A percentile compares a stretch with the other conserved stretches of the same genome.
These are phyloP conservation scores for Scytalidium lignicola DNA, from an alignment of 2,329 filamentous ascomycete species.

Conservation along the genomic window DNA sequence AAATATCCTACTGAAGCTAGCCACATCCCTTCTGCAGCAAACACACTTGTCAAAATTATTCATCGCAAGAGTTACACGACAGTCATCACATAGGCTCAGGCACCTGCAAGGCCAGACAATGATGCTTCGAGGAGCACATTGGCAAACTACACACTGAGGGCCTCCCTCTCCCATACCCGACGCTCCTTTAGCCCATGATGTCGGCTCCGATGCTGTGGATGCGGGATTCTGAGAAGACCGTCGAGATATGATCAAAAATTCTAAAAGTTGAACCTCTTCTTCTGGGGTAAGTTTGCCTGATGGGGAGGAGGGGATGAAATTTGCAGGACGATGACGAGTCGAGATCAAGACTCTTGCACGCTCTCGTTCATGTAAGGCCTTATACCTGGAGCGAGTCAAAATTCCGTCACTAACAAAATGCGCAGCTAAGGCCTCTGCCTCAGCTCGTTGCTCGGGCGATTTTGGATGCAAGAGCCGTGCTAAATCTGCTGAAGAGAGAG, in stretches of 20 bases:
- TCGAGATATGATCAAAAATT: constrained; percentile 49
- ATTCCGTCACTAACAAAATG: constrained; percentile 68
- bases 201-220: constrained; percentile 11
- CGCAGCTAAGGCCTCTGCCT: constrained; percentile 75
- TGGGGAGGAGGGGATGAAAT: constrained; percentile 21
- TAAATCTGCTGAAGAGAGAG: constrained; percentile 63
- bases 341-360: constrained; percentile 62
- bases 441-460: constrained; percentile 70
- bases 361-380: constrained; percentile 61
- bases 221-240: constrained; percentile 16
- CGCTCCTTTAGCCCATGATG: constrained; percentile 65
- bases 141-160: constrained; percentile 90
- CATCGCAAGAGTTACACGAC: constrained; percentile 86
- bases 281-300: constrained; percentile 44
- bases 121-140: constrained; percentile 77
- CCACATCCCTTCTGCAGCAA: constrained; percentile 83
- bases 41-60: constrained; percentile 97
- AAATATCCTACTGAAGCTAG: constrained; percentile 85
- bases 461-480: constrained; percentile 78
- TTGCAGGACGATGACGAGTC: constrained; percentile 32
- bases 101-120: constrained; percentile 97
- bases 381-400: constrained; percentile 77
- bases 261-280: constrained; percentile 56
- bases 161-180: constrained; percentile 68
- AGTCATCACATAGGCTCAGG: constrained; percentile 90